These are phyloP conservation scores for Colletotrichum tropicicola DNA, from an alignment of 2,329 filamentous ascomycete species.

Conservation along the genomic window DNA sequence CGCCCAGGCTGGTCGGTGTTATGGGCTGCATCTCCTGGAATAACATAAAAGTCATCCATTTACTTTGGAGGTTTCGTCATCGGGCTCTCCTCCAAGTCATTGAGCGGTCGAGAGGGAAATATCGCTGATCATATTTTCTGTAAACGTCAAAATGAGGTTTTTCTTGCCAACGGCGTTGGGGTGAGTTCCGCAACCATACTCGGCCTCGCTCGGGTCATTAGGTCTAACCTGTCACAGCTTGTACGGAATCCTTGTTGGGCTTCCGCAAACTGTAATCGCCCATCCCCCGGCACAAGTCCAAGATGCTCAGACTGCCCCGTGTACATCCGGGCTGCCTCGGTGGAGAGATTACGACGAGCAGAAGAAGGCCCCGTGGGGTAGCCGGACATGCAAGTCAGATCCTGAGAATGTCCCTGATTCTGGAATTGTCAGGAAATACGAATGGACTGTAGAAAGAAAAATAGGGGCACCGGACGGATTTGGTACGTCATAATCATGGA, in stretches of 20 bases:
- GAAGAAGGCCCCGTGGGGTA: constrained; percentile 11
- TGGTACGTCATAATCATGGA: background rate
- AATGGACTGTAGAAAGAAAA: constrained; percentile 21
- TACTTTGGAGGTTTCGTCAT: no score
- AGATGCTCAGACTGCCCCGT: background rate
- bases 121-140: no score
- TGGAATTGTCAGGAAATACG: constrained; percentile 21
- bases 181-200: background rate
- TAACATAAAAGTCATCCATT: no score
- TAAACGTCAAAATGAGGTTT: constrained; percentile 1
- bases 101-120: no score
- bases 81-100: no score
- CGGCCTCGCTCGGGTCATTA: no score
- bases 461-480: constrained; percentile 21
- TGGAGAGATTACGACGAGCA: constrained; percentile 1
- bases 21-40: background rate
- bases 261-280: background rate
- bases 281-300: background rate
- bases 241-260: background rate
- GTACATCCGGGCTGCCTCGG: background rate
- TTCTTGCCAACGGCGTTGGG: background rate
- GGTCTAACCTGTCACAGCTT: background rate
- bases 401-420: constrained; percentile 21
- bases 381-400: constrained; percentile 10
- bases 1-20: background rate